These are phyloP conservation scores for Linderniella brevidens DNA, from an alignment of 257 asterid genomes.

Conservation along the genomic window DNA sequence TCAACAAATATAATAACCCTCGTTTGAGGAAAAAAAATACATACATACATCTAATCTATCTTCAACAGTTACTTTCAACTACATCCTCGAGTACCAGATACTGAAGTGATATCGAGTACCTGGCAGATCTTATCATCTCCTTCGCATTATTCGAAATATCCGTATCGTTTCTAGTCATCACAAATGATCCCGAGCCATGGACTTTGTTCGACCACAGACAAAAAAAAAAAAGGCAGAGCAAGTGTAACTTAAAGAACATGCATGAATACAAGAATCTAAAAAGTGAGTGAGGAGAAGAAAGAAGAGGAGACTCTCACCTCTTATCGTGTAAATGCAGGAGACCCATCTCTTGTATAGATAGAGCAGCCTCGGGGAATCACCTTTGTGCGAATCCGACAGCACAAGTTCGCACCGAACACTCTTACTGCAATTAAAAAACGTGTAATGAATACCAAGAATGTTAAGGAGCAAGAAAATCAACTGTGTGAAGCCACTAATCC, in stretches of 20 bases:
- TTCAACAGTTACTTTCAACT: conserved; percentile 10
- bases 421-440: conserved; percentile 19
- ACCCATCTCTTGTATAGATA: conserved; percentile 85
- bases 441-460: conserved; percentile 5
- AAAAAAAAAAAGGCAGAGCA: background rate
- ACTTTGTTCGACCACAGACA: conserved; percentile 24
- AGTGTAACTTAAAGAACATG: background rate
- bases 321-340: conserved; percentile 55
- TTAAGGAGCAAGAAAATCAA: conserved; percentile 3
- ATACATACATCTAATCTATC: no score
- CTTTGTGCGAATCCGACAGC: conserved; percentile 65
- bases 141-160: conserved; percentile 11
- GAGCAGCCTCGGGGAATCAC: conserved; percentile 65
- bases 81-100: conserved; percentile 51
- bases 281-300: conserved; percentile 3
- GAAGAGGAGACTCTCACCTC: conserved; percentile 19
- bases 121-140: conserved; percentile 25
- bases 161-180: conserved; percentile 27
- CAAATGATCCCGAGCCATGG: conserved; percentile 46
- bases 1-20: no score
- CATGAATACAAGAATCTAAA: background rate
- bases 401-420: conserved; percentile 39
- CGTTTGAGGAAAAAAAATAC: no score
- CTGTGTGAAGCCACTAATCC: background rate
- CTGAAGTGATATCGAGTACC: conserved; percentile 77